A percentile compares a stretch with the other conserved stretches of the same genome.
These are phyloP conservation scores for Aspergillus fumigatiaffinis DNA, from an alignment of 2,329 filamentous ascomycete species.

Conservation along the genomic window DNA sequence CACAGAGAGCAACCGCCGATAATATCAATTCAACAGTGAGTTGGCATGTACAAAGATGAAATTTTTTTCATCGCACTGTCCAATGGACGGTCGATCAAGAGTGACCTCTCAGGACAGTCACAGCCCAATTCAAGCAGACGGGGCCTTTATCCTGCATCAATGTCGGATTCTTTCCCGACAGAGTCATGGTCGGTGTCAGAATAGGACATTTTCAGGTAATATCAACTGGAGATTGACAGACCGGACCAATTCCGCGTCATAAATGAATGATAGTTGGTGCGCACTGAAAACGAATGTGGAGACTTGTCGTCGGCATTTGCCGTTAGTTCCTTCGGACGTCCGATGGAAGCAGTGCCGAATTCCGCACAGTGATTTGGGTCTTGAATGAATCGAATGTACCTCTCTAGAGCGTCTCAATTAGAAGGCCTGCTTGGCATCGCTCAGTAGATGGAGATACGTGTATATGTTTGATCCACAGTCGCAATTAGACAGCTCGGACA, in stretches of 20 bases:
- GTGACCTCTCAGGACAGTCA: not conserved
- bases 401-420: not conserved
- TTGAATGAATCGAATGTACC: not conserved
- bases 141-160: not conserved
- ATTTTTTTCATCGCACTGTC: not conserved
- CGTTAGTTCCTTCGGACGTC: not conserved
- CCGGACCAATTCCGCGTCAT: not conserved
- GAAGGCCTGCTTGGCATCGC: not conserved
- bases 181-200: not conserved
- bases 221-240: not conserved
- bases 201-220: not conserved
- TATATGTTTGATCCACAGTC: not conserved
- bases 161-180: not conserved
- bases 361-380: not conserved
- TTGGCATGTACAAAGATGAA: not conserved
- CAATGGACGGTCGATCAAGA: not conserved
- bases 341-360: not conserved
- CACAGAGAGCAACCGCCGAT: not conserved
- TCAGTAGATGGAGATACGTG: not conserved
- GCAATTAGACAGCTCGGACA: not conserved
- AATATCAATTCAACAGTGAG: not conserved
- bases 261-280: not conserved
- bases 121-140: not conserved
- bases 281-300: not conserved
- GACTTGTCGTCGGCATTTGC: not conserved